phyloP scores from a whole-genome alignment of 805 yeast genomes.

The Kuraishia borneana region DNA sequence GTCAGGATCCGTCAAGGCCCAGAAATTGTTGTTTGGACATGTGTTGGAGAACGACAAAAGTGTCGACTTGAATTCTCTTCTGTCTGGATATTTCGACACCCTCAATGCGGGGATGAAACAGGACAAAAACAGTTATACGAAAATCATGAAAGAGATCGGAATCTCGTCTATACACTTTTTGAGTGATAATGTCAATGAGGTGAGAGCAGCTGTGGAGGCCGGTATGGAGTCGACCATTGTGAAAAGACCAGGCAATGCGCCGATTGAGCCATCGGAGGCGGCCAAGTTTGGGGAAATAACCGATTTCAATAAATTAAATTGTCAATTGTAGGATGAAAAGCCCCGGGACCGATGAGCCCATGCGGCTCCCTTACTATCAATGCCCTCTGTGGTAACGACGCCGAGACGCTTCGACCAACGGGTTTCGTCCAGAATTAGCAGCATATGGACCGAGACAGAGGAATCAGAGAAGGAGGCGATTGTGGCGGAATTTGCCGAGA shows the following conservation, averaged over 20 bases:
- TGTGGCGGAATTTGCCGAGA: not conserved
- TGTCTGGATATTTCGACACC: conserved; percentile 76
- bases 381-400: not conserved
- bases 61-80: conserved; percentile 38
- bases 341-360: not conserved
- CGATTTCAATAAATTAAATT: conserved; percentile 19
- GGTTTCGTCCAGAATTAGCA: conserved; percentile 1
- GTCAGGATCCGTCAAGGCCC: conserved; percentile 84
- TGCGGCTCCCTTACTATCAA: not conserved
- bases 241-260: conserved; percentile 66
- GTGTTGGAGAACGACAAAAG: conserved; percentile 24
- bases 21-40: conserved; percentile 61
- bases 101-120: conserved; percentile 70
- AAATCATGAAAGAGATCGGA: conserved; percentile 34
- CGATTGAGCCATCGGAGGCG: conserved; percentile 26
- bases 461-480: not conserved
- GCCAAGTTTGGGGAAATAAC: conserved; percentile 13
- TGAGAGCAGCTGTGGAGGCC: conserved; percentile 59
- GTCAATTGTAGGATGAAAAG: no score
- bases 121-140: conserved; percentile 43
- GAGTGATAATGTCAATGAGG: conserved; percentile 74
- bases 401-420: conserved; percentile 3
- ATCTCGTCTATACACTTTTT: conserved; percentile 39
- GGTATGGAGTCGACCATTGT: conserved; percentile 53
- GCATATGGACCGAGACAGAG: not conserved